These are phyloP conservation scores for Xylaria palmicola DNA, from an alignment of 495 filamentous ascomycete genomes.

Conservation along the genomic window DNA sequence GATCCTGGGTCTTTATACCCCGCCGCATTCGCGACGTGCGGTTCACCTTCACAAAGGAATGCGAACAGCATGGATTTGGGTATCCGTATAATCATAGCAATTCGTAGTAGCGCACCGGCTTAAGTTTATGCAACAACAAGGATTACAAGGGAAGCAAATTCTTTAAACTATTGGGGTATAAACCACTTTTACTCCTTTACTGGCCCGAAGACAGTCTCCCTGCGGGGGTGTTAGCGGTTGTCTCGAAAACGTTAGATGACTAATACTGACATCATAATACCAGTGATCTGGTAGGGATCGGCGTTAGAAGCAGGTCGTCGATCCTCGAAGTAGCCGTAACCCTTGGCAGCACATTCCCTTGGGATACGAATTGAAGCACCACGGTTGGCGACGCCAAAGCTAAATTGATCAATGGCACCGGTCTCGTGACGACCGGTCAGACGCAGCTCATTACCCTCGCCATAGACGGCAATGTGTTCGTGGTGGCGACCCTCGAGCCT, in stretches of 20 bases:
- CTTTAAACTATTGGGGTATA: conserved; percentile 16
- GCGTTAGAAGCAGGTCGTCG: conserved; percentile 92
- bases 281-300: conserved; percentile 94
- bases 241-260: neutral
- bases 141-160: conserved; percentile 8
- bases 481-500: conserved; percentile 84
- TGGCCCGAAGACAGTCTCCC: conserved; percentile 16
- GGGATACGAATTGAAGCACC: conserved; percentile 93
- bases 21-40: neutral
- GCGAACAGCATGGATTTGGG: conserved; percentile 8
- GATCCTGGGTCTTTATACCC: neutral
- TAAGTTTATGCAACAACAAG: conserved; percentile 13
- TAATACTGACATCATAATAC: conserved; percentile 67
- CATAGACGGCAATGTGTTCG: conserved; percentile 98
- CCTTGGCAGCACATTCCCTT: conserved; percentile 83
- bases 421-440: conserved; percentile 97
- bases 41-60: neutral
- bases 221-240: neutral
- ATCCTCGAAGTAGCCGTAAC: conserved; percentile 98
- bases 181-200: conserved; percentile 12
- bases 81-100: conserved; percentile 19
- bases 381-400: conserved; percentile 94
- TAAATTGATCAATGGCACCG: conserved; percentile 88
- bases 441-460: conserved; percentile 86
- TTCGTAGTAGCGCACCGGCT: conserved; percentile 15